Conservation (phyloP, 345 rosid species). For the Sisymbrium irio region DNA sequence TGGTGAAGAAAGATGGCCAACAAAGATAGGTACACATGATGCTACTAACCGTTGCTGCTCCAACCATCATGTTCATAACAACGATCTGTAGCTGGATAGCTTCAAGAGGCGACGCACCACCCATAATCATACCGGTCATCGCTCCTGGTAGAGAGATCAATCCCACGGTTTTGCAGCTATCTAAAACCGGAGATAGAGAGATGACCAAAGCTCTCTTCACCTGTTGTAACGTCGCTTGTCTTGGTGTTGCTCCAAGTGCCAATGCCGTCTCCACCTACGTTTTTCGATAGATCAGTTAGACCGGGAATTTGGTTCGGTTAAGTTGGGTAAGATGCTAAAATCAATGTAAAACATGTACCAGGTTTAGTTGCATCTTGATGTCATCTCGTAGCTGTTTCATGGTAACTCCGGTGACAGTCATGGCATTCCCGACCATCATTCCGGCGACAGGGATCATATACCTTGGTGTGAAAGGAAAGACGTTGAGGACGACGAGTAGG, state of each 20-base stretch:
- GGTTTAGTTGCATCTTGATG: constrained; percentile 64
- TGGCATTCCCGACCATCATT: constrained; percentile 96
- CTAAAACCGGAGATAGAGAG: constrained; percentile 81
- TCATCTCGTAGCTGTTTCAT: constrained; percentile 90
- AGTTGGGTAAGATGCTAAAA: neutral
- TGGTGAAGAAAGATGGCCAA: constrained; percentile 92
- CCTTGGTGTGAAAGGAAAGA: constrained; percentile 90
- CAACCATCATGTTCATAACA: constrained; percentile 90
- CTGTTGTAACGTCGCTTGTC: constrained; percentile 71
- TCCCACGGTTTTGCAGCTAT: constrained; percentile 94
- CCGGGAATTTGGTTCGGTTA: neutral
- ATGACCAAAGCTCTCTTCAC: constrained; percentile 75
- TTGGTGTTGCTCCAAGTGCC: constrained; percentile 86
- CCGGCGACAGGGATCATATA: constrained; percentile 87
- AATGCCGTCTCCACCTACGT: constrained; percentile 81
- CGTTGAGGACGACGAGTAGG: constrained; percentile 59
- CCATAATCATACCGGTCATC: constrained; percentile 96
- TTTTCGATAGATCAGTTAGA: neutral
- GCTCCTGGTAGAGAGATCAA: constrained; percentile 85
- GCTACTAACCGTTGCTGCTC: constrained; percentile 79
- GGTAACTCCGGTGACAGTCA: constrained; percentile 91
- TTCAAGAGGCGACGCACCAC: constrained; percentile 86
- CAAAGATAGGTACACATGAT: constrained; percentile 76
- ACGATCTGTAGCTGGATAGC: constrained; percentile 96
- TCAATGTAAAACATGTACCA: constrained; percentile 45